Evolutionary conservation across 2,329 filamentous ascomycete species (phyloP), one percentile per base, ranked within the genome.

Genomic region (Trichophyton simii): DNA sequence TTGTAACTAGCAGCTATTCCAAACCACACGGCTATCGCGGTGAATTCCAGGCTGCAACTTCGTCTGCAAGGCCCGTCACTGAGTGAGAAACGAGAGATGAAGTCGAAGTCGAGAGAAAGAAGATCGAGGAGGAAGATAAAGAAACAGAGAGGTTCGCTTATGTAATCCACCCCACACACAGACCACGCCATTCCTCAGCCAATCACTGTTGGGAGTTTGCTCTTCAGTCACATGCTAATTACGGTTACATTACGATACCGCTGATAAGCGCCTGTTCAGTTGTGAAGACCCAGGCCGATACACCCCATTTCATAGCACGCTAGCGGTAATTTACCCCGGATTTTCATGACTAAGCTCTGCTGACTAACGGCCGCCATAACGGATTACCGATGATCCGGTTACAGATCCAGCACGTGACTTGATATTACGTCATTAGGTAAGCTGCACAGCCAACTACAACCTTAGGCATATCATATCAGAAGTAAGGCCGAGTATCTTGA

Each of bases 291-390:
- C 13, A 15, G 52, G 15, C 52, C 28, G 52, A 55, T 55, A 55
- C 52, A 20, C 25, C 52, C 52, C 28, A 18, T 55, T 55, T 55
- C 52, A 55, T 7, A 3, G 1, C 6, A 5, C 9, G 7, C 28
- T 55, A 55, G 52, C 28, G 41, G 52, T 55, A 55, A n/a, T 55
- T 55, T 55, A 55, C 52, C 52, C 52, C 52, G 28, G 52, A 55
- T 55, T 55, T 55, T 36, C 15, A 22, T 34, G 31, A 36, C 28
- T 55, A 34, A 55, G 31, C 28, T n/a, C 9, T 9, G 52, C 25
- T 55, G 25, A 55, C 52, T 36, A n/a, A 55, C 13, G 46, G 0
- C 28, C 3, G 11, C 15, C 1, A n/a, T 20, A 18, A 3, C 25
- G 52, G 25, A 55, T 9, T 20, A 36, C 18, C 15, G 3, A 28